phyloP scores from a whole-genome alignment of 306 rosid species.

The Vigna radiata region DNA sequence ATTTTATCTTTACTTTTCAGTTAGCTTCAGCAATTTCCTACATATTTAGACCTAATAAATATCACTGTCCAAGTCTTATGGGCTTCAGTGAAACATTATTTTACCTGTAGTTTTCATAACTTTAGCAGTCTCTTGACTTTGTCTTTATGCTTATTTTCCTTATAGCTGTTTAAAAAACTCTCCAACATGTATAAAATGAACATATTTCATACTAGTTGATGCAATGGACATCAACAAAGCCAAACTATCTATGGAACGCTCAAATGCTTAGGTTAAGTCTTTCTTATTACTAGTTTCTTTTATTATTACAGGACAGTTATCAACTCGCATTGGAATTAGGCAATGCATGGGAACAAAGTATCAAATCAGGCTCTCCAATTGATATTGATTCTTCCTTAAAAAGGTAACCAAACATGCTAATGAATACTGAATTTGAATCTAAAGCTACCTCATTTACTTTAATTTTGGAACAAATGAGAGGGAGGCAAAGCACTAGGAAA shows the following conservation, averaged over 20 bases:
- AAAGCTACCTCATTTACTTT: constrained; percentile 16
- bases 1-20: not conserved
- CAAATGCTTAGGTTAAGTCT: constrained; percentile 5
- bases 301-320: constrained; percentile 76
- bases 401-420: constrained; percentile 55
- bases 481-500: not conserved
- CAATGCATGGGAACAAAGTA: constrained; percentile 67
- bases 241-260: constrained; percentile 4
- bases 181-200: not conserved
- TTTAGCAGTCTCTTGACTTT: not conserved
- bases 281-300: constrained; percentile 44
- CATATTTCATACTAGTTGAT: not conserved
- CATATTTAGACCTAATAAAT: not conserved
- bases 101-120: not conserved
- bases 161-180: not conserved
- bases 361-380: constrained; percentile 63
- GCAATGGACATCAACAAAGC: constrained; percentile 11
- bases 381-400: constrained; percentile 72
- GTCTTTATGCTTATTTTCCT: not conserved
- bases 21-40: not conserved
- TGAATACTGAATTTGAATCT: constrained; percentile 6
- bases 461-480: constrained; percentile 21
- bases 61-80: not conserved
- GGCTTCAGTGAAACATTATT: not conserved
- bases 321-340: constrained; percentile 89